Conservation (phyloP, 345 rosid genomes). For the Eutrema japonicum region DNA sequence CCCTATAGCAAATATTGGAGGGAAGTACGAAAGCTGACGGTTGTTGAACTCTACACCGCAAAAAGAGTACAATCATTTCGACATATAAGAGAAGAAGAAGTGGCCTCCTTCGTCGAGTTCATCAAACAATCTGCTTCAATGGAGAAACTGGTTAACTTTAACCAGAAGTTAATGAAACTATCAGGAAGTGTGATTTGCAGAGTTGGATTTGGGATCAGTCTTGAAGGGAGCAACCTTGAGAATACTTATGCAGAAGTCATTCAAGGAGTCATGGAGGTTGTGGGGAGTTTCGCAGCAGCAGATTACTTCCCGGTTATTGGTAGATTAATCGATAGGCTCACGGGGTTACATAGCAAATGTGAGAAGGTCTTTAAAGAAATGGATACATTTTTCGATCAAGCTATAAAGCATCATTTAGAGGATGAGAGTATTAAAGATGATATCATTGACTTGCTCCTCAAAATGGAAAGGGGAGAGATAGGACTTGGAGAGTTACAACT, state of each 20-base stretch:
- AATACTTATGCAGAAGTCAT: slow-evolving; percentile 43
- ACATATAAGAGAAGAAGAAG: slow-evolving; percentile 47
- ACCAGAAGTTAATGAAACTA: slow-evolving; percentile 32
- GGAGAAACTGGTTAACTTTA: slow-evolving; percentile 37
- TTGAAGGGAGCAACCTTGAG: slow-evolving; percentile 42
- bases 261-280: slow-evolving; percentile 30
- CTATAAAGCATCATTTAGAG: slow-evolving; percentile 51
- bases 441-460: slow-evolving; percentile 53
- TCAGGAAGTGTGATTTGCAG: slow-evolving; percentile 43
- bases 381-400: slow-evolving; percentile 48
- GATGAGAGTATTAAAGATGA: slow-evolving; percentile 42
- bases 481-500: slow-evolving; percentile 34
- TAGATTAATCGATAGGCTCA: slow-evolving; percentile 45
- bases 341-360: slow-evolving; percentile 39
- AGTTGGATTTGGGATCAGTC: slow-evolving; percentile 46
- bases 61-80: slow-evolving; percentile 48
- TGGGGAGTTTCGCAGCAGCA: slow-evolving; percentile 39
- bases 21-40: slow-evolving; percentile 45
- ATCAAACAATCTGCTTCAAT: slow-evolving; percentile 38
- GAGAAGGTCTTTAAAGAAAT: slow-evolving; percentile 46
- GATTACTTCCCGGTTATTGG: slow-evolving; percentile 50
- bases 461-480: slow-evolving; percentile 42
- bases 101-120: slow-evolving; percentile 30
- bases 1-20: slow-evolving; percentile 46
- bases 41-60: slow-evolving; percentile 45